phyloP scores from a whole-genome alignment of 192 early-diverging fungal genomes.

The Entomortierella chlamydospora region DNA sequence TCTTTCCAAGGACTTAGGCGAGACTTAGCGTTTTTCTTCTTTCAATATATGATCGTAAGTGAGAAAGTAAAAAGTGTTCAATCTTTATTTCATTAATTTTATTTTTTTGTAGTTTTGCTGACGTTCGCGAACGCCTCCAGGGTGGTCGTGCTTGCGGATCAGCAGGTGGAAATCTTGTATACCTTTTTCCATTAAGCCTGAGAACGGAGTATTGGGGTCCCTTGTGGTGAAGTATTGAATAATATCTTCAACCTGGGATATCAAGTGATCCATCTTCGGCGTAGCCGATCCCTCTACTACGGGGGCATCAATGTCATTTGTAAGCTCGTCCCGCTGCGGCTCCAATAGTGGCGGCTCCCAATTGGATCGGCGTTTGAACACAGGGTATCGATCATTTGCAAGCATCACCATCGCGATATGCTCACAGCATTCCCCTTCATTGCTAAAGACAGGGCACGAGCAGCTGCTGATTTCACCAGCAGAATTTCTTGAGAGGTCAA shows the following conservation, averaged over 20 bases:
- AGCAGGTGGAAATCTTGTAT: neutral
- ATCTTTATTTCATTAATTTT: too few relatives aligned
- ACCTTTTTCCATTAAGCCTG: neutral
- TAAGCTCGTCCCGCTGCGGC: neutral
- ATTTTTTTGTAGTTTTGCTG: neutral
- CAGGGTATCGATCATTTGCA: neutral
- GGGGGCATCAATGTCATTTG: neutral
- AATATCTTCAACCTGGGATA: neutral
- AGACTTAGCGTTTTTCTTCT: too few relatives aligned
- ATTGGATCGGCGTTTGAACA: neutral
- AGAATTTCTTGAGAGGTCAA: neutral
- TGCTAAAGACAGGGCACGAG: neutral
- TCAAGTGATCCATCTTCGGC: neutral
- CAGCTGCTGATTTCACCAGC: neutral
- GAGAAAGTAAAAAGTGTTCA: too few relatives aligned
- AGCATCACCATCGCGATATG: conserved; percentile 1
- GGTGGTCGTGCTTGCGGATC: neutral
- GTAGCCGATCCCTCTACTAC: neutral
- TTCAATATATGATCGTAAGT: too few relatives aligned
- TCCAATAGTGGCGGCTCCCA: neutral
- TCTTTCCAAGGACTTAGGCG: too few relatives aligned
- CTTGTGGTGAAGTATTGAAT: neutral
- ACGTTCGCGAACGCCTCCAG: neutral
- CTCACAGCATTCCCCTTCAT: neutral
- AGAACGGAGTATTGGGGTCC: neutral